Percentiles rank a stretch among this genome's conserved stretches.
These are phyloP conservation scores for Globisporangium splendens DNA, from an alignment of 352 stramenopile species.

Conservation along the genomic window DNA sequence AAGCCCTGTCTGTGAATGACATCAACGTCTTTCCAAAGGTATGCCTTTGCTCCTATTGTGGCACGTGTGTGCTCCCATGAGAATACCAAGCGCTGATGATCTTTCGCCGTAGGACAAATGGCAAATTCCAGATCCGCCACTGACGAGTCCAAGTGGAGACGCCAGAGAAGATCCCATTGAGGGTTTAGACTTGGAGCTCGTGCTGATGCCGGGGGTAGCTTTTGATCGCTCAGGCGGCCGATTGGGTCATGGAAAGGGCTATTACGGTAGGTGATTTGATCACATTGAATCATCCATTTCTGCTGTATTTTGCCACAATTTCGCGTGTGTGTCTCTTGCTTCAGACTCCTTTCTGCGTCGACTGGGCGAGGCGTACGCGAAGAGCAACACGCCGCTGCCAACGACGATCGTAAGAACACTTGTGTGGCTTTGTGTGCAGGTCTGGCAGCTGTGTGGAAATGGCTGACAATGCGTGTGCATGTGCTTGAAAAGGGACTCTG, in stretches of 20 bases:
- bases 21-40: constrained; percentile 83
- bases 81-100: neutral
- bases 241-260: constrained; percentile 84
- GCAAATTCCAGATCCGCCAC: constrained; percentile 78
- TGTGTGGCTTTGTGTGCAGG: neutral
- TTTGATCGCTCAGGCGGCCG: constrained; percentile 78
- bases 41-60: neutral
- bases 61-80: neutral
- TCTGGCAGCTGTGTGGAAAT: neutral
- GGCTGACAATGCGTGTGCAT: neutral
- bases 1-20: constrained; percentile 52
- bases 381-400: constrained; percentile 32
- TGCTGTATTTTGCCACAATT: neutral
- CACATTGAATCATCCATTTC: neutral
- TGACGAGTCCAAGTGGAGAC: constrained; percentile 19
- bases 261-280: constrained; percentile 59
- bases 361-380: constrained; percentile 41
- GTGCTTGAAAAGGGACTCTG: constrained; percentile 55
- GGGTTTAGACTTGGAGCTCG: constrained; percentile 59
- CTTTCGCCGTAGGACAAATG: constrained; percentile 72
- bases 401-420: constrained; percentile 44
- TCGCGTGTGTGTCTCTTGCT: neutral
- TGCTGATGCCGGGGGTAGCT: constrained; percentile 79
- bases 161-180: constrained; percentile 41
- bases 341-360: constrained; percentile 74